These are phyloP conservation scores for Trametes hirsuta DNA, from an alignment of 1,284 basidiomycete genomes.

Conservation along the genomic window DNA sequence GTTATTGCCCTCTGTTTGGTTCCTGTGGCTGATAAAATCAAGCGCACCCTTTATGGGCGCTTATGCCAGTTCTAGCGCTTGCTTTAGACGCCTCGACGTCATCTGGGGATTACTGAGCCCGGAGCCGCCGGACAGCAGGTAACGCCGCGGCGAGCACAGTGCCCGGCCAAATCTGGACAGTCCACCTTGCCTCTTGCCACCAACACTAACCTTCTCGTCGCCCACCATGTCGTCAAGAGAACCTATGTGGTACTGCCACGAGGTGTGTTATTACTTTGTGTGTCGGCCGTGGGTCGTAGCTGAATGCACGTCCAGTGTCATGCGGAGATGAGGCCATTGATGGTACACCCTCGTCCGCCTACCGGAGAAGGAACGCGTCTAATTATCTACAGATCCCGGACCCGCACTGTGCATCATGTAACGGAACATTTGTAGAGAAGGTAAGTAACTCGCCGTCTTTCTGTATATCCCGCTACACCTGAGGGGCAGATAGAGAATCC, in stretches of 20 bases:
- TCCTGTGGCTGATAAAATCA: slow-evolving; percentile 14
- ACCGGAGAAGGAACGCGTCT: slow-evolving; percentile 1
- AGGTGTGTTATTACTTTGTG: slow-evolving; percentile 47
- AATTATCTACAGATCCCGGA: slow-evolving; percentile 59
- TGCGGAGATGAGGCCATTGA: slow-evolving; percentile 78
- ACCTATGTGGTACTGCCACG: slow-evolving; percentile 78
- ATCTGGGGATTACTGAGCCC: neutral
- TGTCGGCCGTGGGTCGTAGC: slow-evolving; percentile 5
- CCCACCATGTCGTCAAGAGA: slow-evolving; percentile 61
- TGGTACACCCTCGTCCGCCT: slow-evolving; percentile 51
- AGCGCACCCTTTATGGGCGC: too few relatives aligned
- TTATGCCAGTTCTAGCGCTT: neutral
- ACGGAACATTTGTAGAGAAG: slow-evolving; percentile 75
- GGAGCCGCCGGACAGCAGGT: too few relatives aligned
- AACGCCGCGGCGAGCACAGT: too few relatives aligned
- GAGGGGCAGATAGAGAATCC: slow-evolving; percentile 66
- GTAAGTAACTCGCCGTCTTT: slow-evolving; percentile 39
- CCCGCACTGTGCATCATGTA: slow-evolving; percentile 75
- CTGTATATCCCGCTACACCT: neutral
- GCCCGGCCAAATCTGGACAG: neutral
- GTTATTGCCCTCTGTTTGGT: slow-evolving; percentile 26
- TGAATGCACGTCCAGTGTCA: slow-evolving; percentile 54
- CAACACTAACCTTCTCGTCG: neutral
- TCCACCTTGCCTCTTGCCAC: slow-evolving; percentile 4
- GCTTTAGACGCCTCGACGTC: slow-evolving; percentile 20